Base-by-base conservation (phyloP, 2,329 filamentous ascomycete species). In the Graphiopsis chlorocephala region DNA sequence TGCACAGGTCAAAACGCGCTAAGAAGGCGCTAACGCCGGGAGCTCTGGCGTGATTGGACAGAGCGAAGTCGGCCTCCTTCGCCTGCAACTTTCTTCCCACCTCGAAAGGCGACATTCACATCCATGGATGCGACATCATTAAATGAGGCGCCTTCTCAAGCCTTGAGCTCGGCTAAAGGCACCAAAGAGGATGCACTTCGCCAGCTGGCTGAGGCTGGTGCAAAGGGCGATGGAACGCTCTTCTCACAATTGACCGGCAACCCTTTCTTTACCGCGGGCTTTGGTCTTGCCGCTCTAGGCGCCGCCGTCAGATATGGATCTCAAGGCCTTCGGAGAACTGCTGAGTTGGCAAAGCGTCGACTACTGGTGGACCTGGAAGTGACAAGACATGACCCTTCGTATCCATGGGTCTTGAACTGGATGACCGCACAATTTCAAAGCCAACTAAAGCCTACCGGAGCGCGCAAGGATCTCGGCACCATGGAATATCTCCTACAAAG, bases 341-440 rank as follows among this genome's bases (percentile, higher is more conserved):
- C 89, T n/a, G 85, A 86, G 50, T 83, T 96, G 64, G 80, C 97
- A 65, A 90, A 92, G 58, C 88, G 90, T 61, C 91, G 94, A 57
- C 87, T 99, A 80, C 88, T 99, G 31, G 92, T 98, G 72, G 93
- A 97, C 73, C 88, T 99, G 72, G 95, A 99, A 78, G 97, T 99
- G 78, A 94, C 91, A 77, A 91, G 92, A 75, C 91, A 94, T 72
- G 95, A 99, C 79, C 88, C 92, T 52, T 93, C 94, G 1, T 99
- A 98, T 76, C 88, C 88, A 47, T 98, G 93, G 94, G 88, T 99
- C 48, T 84, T 99, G 11, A 89, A 93, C 69, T 99, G 95, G 93
- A 90, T 99, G 76, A 93, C 93, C 7, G 85, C 92, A 33, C 73
- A 77, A 60, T 76, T 76, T 57, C 70, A 74, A 62, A 67, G 68